Evolutionary conservation across 305 asterid species (phyloP), one percentile per base, ranked within the genome.

Genomic region (Striga hermonthica): DNA sequence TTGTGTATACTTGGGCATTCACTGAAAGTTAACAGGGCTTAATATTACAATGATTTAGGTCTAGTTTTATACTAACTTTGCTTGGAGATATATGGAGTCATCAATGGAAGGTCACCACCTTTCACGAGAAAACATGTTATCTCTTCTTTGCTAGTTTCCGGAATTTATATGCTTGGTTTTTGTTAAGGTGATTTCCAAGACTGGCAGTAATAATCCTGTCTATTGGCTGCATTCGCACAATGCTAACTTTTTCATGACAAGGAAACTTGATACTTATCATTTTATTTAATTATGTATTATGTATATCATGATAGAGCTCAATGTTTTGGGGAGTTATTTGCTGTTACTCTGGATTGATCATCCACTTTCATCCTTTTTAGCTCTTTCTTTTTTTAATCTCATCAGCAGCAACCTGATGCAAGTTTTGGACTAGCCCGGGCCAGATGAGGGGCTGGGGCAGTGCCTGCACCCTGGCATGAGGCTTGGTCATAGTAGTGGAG

Each of bases 371-470:
- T 4, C 38, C 31, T 43, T 41, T 34, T 28, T 31, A 31, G 41
- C 41, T 54, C 13, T 22, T 62, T 61, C 37, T 66, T 53, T 67
- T 81, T 82, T 72, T 84, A 94, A 95, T 82, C 95, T 83, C 95
- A 86, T 74, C 97, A 81, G 70, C 87, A 81, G 73, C 96, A 85
- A 75, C 82, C 81, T 68, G 97, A 90, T 74, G 78, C 80, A 49
- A 83, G 82, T 79, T 90, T 83, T 79, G 96, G 99, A 79, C 67
- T 94, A 82, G 98, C 99, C 96, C 96, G 96, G 95, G 98, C 99
- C 97, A 98, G 95, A 11, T 94, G 75, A 94, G 99, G 97, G 97
- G 99, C 88, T 4, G 76, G 90, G 97, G 96, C 91, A 78, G 69
- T 84, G 97, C 98, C 99, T 94, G 96, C n/a, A n/a, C n/a, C n/a